A percentile compares a stretch with the other conserved stretches of the same genome.
Evolutionary conservation across 352 stramenopile genomes (phyloP).

Genomic region (Phytophthora ohioensis): DNA sequence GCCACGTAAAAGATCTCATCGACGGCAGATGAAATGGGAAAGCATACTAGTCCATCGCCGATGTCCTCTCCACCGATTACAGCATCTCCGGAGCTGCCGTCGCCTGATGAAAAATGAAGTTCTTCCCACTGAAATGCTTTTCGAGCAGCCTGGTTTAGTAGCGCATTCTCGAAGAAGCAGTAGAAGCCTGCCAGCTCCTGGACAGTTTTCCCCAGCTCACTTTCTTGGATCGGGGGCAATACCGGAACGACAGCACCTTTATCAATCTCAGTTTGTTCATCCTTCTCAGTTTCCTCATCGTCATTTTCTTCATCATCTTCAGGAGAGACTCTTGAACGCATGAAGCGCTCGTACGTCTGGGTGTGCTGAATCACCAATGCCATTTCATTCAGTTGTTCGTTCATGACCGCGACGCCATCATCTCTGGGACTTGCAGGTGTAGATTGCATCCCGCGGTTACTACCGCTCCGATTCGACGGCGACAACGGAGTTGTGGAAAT

Average conservation of each 20-base stretch:
- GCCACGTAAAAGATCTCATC: slow-evolving; percentile 92
- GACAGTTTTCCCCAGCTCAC: slow-evolving; percentile 81
- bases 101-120: slow-evolving; percentile 64
- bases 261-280: slow-evolving; percentile 8
- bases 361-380: slow-evolving; percentile 89
- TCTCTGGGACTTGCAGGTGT: slow-evolving; percentile 39
- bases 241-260: slow-evolving; percentile 12
- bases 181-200: slow-evolving; percentile 89
- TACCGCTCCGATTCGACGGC: slow-evolving; percentile 29
- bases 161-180: slow-evolving; percentile 88
- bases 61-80: slow-evolving; percentile 5
- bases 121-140: slow-evolving; percentile 92
- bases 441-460: slow-evolving; percentile 18
- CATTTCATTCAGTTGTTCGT: slow-evolving; percentile 89
- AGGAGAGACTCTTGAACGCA: slow-evolving; percentile 68
- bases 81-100: slow-evolving; percentile 9
- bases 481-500: slow-evolving; percentile 24
- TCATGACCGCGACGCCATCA: slow-evolving; percentile 74
- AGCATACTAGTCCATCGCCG: slow-evolving; percentile 53
- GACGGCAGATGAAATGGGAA: slow-evolving; percentile 85
- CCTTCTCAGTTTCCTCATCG: slow-evolving; percentile 11
- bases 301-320: slow-evolving; percentile 18
- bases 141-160: slow-evolving; percentile 74
- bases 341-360: slow-evolving; percentile 91
- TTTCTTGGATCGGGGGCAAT: slow-evolving; percentile 73